Percentiles rank a stretch among this genome's conserved stretches.
Evolutionary conservation across 1,284 basidiomycete genomes (phyloP).

Genomic region (Trichosporon asahii): DNA sequence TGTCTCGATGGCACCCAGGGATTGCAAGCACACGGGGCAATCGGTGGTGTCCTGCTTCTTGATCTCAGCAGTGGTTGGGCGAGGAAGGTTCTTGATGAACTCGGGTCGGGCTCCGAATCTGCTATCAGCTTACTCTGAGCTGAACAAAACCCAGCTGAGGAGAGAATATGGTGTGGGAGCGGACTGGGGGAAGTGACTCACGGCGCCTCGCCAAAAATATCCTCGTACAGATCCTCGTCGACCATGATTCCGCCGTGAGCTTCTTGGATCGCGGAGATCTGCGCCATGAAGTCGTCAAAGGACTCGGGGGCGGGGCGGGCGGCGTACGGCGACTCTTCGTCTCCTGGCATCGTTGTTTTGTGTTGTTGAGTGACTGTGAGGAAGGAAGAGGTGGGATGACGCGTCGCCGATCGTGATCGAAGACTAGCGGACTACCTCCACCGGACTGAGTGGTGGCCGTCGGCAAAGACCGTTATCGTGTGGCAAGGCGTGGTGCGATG

Average conservation of each 20-base stretch:
- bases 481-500: background rate
- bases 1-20: constrained; percentile 22
- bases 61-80: constrained; percentile 1
- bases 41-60: background rate
- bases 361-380: background rate
- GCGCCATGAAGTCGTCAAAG: constrained; percentile 23
- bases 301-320: constrained; percentile 14
- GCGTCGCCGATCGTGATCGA: background rate
- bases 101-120: constrained; percentile 18
- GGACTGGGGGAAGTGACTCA: constrained; percentile 10
- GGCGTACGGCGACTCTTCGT: constrained; percentile 15
- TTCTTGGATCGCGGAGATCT: constrained; percentile 8
- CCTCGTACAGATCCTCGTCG: constrained; percentile 27
- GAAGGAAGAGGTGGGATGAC: background rate
- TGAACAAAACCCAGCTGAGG: too few species aligned
- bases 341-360: background rate
- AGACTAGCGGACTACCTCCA: background rate
- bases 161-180: background rate
- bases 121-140: background rate
- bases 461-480: background rate
- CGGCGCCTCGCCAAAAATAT: constrained; percentile 24
- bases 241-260: constrained; percentile 20
- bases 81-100: constrained; percentile 23
- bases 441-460: background rate
- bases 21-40: constrained; percentile 29